Base-by-base conservation (phyloP, 2,329 filamentous ascomycete species). In the Simplicillium sp. region DNA sequence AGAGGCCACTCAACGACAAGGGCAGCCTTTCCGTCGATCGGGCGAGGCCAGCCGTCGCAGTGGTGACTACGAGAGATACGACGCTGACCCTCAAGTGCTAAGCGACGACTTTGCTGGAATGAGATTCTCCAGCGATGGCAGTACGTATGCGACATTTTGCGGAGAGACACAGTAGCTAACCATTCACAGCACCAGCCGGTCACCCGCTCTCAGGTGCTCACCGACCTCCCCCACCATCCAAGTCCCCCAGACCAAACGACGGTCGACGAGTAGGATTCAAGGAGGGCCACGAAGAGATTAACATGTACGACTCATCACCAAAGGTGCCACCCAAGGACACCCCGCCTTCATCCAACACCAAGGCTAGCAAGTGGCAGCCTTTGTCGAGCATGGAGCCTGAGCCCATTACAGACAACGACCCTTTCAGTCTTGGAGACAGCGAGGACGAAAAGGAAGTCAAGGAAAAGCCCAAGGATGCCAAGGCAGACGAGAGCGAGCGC, bases 311-410 rank as follows among this genome's bases (percentile, higher is more conserved):
- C 43, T 69, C 74, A 11, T 80, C 79, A 38, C 75, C 80, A 28
- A 70, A 58, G 58, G 65, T 66, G 39, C 70, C 62, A 20, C 68
- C 67, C 49, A 79, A 71, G 61, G 77, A 71, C 56, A 62, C 50
- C 45, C 54, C 59, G 25, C 54, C 64, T 29, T 57, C 57, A 17
- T 59, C 67, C n/a, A 68, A 71, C 37, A 64, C 67, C 49, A 92
- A 88, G 66, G 64, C 77, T 36, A 96, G 89, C 74, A 98, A 98
- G 67, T 98, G 92, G 92, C 90, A 98, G 62, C 90, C 92, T 9
- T 68, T 98, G 51, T 87, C 89, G 11, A 75, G 82, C 0, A 80
- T 96, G 12, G 48, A 94, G 38, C 87, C 89, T 1, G 82, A 77
- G 47, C 89, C 90, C 12, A 84, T 95, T 46, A 73, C 76, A 11